These are phyloP conservation scores for Aspergillus brunneoviolaceus DNA, from an alignment of 2,329 filamentous ascomycete genomes.

Conservation along the genomic window DNA sequence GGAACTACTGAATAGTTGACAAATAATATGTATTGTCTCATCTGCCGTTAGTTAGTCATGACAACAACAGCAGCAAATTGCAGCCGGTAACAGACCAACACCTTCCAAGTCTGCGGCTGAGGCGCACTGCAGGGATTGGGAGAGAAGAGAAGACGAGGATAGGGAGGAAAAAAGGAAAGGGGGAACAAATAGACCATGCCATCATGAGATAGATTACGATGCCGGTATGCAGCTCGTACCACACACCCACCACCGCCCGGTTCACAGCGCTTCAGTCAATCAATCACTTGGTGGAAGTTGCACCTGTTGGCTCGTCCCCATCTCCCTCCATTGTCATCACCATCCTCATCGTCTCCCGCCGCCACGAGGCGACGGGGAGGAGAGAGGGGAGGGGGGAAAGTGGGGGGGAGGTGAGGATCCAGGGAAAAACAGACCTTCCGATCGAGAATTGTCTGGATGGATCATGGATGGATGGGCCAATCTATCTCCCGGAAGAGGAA, in stretches of 20 bases:
- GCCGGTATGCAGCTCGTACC: neutral
- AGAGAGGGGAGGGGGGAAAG: neutral
- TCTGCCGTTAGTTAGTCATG: neutral
- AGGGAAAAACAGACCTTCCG: neutral
- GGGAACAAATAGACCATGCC: neutral
- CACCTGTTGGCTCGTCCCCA: neutral
- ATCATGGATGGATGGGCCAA: neutral
- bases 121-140: slow-evolving; percentile 17
- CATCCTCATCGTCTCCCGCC: neutral
- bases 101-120: slow-evolving; percentile 17
- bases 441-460: neutral
- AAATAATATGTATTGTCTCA: no score
- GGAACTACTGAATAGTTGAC: neutral
- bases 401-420: neutral
- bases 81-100: slow-evolving; percentile 8
- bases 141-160: neutral
- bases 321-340: neutral
- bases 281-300: no score
- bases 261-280: neutral
- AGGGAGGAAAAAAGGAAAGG: neutral
- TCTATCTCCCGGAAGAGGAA: neutral
- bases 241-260: neutral
- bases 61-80: slow-evolving; percentile 2
- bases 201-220: neutral
- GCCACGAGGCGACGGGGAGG: neutral